Percentiles rank a stretch among this genome's conserved stretches.
Evolutionary conservation across 2,329 filamentous ascomycete genomes (phyloP).

Genomic region (Aspergillus ustus): DNA sequence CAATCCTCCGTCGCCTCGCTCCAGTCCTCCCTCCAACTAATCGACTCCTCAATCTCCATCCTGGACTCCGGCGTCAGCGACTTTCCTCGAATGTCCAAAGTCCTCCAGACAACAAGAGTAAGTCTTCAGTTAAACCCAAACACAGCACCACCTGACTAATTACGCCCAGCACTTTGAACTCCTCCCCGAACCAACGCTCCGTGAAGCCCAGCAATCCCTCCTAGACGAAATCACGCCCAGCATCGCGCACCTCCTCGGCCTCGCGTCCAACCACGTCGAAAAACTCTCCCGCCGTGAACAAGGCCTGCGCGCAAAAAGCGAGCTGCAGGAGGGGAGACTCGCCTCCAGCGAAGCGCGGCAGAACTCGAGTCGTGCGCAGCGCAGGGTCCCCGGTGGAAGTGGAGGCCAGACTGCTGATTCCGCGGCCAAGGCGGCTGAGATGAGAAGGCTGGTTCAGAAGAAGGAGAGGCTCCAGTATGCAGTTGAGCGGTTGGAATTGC

Average conservation of each 20-base stretch:
- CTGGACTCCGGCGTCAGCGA: constrained; percentile 67
- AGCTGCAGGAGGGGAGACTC: constrained; percentile 78
- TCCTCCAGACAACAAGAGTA: constrained; percentile 67
- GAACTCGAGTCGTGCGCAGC: constrained; percentile 25
- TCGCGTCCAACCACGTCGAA: constrained; percentile 82
- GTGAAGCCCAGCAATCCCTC: constrained; percentile 79
- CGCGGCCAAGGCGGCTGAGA: constrained; percentile 58
- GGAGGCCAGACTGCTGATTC: constrained; percentile 26
- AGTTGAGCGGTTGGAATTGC: constrained; percentile 81
- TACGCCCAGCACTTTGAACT: constrained; percentile 81
- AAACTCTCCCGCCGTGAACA: constrained; percentile 83
- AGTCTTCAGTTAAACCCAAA: constrained; percentile 24
- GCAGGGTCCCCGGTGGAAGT: constrained; percentile 26
- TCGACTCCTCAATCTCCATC: constrained; percentile 66
- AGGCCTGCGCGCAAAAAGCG: constrained; percentile 78
- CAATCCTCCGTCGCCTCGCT: constrained; percentile 65
- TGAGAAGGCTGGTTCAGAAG: constrained; percentile 75
- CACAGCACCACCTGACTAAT: background rate
- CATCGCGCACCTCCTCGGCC: constrained; percentile 75
- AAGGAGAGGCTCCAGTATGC: constrained; percentile 86
- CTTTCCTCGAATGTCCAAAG: constrained; percentile 65
- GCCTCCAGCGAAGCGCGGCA: constrained; percentile 46
- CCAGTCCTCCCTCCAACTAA: constrained; percentile 63
- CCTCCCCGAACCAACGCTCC: constrained; percentile 81
- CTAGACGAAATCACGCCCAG: constrained; percentile 90